Evolutionary conservation across 2,329 filamentous ascomycete species (phyloP), one percentile per base, ranked within the genome.

Genomic region (Pseudogymnoascus sp.): DNA sequence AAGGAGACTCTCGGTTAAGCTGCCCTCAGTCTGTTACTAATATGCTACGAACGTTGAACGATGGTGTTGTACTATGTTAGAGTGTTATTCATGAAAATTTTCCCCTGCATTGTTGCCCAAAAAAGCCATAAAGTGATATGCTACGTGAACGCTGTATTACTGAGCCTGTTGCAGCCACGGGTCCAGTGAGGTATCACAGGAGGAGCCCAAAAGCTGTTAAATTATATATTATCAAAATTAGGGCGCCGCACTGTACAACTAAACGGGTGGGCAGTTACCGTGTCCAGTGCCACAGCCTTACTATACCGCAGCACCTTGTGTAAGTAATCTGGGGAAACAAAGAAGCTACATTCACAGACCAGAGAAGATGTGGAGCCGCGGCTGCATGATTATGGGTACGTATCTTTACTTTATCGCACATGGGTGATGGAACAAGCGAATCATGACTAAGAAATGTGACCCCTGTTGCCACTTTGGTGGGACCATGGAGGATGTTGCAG

Each of bases 41-140:
- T 62, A 62, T 59, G 42, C 41, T 39, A 62, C 44, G 60, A 59
- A 55, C 33, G 39, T 62, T 59, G 39, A 59, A 62, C 44, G 60
- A 62, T 62, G 31, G 42, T 61, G 36, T 61, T 61, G 59, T 42
- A 44, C 59, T 44, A 61, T 58, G 38, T 61, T 35, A 61, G 59
- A 61, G 59, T 44, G 35, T 61, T 44, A 51, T 44, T 33, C 64
- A 61, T 61, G 60, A 64, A 59, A 39, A 27, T 41, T 15, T 59
- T 38, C 33, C 58, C 17, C 38, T 59, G 58, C 17, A 38, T 55
- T 33, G 29, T 55, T n/a, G 48, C 48, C 48, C 48, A n/a, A 21
- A 33, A 17, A 33, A 55, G 29, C 29, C 29, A 55, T 33, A 33
- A 55, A 55, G 48, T 55, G 48, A 55, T 55, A 55, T 33, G 48